A percentile compares a stretch with the other conserved stretches of the same genome.
These are phyloP conservation scores for Malus domestica DNA, from an alignment of 306 rosid genomes.

Conservation along the genomic window DNA sequence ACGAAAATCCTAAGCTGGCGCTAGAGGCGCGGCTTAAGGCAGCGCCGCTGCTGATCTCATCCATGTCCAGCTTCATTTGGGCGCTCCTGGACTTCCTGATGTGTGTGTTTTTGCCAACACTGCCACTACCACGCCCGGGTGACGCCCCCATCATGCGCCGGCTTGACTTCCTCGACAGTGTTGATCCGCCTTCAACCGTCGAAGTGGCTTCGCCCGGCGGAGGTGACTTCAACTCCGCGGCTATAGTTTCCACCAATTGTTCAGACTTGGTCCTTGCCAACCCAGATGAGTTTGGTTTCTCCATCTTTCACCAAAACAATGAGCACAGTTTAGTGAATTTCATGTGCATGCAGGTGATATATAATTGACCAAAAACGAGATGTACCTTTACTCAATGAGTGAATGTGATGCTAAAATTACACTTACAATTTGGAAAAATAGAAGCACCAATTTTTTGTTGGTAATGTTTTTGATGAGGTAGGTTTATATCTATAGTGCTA, in stretches of 20 bases:
- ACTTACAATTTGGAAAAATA: background rate
- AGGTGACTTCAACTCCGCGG: slow-evolving; percentile 51
- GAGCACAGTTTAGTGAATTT: background rate
- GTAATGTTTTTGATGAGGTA: background rate
- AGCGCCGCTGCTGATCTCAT: slow-evolving; percentile 70
- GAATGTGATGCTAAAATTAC: background rate
- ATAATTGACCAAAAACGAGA: background rate
- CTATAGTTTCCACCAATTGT: slow-evolving; percentile 55
- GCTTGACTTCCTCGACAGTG: slow-evolving; percentile 67
- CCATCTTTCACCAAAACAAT: slow-evolving; percentile 29
- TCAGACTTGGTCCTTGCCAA: slow-evolving; percentile 71
- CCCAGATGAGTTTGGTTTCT: slow-evolving; percentile 27
- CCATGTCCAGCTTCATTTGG: slow-evolving; percentile 70
- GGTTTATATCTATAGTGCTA: background rate
- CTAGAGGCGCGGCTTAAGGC: slow-evolving; percentile 94
- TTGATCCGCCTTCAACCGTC: slow-evolving; percentile 25
- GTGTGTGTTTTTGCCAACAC: slow-evolving; percentile 51
- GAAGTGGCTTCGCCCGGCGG: slow-evolving; percentile 19
- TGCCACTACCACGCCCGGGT: slow-evolving; percentile 29
- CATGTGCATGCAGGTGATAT: background rate
- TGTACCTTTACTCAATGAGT: background rate
- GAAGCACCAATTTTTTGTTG: background rate
- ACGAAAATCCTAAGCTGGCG: slow-evolving; percentile 90
- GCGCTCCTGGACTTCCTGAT: slow-evolving; percentile 89
- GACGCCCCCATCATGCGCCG: slow-evolving; percentile 31